Percentiles rank a stretch among this genome's conserved stretches.
These are phyloP conservation scores for Tetrahymena malaccensis DNA, from an alignment of 73 alveolate genomes.

Conservation along the genomic window DNA sequence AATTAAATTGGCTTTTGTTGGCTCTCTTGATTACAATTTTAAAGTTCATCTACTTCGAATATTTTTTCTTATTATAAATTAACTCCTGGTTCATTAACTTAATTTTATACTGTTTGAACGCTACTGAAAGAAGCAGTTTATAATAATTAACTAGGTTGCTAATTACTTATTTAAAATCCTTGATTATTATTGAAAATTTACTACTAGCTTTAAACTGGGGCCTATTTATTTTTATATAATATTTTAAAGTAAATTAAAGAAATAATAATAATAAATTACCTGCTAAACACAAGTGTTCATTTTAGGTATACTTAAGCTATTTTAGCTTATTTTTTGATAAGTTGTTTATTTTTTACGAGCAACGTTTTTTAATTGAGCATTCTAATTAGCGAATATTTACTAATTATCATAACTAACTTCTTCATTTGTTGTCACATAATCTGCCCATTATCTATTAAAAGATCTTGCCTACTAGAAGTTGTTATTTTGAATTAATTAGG, in stretches of 20 bases:
- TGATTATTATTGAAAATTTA: too few relatives aligned
- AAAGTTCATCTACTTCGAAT: not conserved
- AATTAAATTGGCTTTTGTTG: not conserved
- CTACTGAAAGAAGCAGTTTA: not conserved
- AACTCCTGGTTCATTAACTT: too few relatives aligned
- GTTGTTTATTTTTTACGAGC: not conserved
- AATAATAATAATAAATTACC: not conserved
- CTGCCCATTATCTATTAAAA: constrained; percentile 33
- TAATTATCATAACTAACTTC: not conserved
- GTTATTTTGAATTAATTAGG: constrained; percentile 70
- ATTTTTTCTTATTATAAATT: not conserved
- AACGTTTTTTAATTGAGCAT: not conserved
- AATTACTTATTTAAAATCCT: too few relatives aligned
- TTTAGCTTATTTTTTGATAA: not conserved
- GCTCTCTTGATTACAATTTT: too few relatives aligned
- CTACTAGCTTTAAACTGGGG: too few relatives aligned
- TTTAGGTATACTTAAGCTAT: too few relatives aligned
- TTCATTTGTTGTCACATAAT: not conserved
- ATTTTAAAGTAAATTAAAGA: too few relatives aligned
- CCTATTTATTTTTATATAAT: too few relatives aligned
- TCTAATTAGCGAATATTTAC: not conserved
- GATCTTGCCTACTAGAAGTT: constrained; percentile 66
- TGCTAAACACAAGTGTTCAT: not conserved
- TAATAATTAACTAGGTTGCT: not conserved
- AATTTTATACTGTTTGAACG: not conserved